Conservation (phyloP, 805 yeast species). For the Suhomyces sp. region DNA sequence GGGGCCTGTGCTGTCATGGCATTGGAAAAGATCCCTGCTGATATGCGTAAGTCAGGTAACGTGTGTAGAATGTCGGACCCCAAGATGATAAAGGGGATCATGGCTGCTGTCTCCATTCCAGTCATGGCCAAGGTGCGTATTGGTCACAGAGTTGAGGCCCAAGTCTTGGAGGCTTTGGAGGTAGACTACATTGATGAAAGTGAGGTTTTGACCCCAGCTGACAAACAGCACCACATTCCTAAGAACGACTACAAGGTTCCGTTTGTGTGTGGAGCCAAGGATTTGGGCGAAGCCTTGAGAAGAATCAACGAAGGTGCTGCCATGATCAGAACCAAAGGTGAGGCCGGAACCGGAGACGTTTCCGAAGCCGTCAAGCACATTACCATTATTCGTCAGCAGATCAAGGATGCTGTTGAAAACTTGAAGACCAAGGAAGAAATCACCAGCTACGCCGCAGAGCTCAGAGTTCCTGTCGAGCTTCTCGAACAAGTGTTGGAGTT, state of each 20-base stretch:
- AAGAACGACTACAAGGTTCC: conserved; percentile 65
- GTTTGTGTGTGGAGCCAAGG: conserved; percentile 80
- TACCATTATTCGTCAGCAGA: conserved; percentile 55
- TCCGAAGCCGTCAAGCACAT: conserved; percentile 80
- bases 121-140: conserved; percentile 87
- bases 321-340: conserved; percentile 84
- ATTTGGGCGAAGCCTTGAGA: conserved; percentile 78
- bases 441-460: conserved; percentile 48
- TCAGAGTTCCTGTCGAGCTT: conserved; percentile 58
- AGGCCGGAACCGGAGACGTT: conserved; percentile 86
- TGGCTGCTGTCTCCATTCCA: conserved; percentile 66
- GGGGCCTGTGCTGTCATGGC: conserved; percentile 94
- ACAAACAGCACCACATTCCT: conserved; percentile 59
- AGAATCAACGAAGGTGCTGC: conserved; percentile 82
- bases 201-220: conserved; percentile 83
- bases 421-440: conserved; percentile 45
- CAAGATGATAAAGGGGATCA: conserved; percentile 68
- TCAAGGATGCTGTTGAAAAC: conserved; percentile 40
- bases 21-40: conserved; percentile 79
- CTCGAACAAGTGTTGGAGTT: conserved; percentile 48
- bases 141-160: conserved; percentile 82
- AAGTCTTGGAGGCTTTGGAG: conserved; percentile 65
- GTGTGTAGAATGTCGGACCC: conserved; percentile 89
- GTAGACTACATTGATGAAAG: conserved; percentile 82
- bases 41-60: conserved; percentile 76